Base-by-base conservation (phyloP, 2,329 filamentous ascomycete species). In the Fusarium sp. region DNA sequence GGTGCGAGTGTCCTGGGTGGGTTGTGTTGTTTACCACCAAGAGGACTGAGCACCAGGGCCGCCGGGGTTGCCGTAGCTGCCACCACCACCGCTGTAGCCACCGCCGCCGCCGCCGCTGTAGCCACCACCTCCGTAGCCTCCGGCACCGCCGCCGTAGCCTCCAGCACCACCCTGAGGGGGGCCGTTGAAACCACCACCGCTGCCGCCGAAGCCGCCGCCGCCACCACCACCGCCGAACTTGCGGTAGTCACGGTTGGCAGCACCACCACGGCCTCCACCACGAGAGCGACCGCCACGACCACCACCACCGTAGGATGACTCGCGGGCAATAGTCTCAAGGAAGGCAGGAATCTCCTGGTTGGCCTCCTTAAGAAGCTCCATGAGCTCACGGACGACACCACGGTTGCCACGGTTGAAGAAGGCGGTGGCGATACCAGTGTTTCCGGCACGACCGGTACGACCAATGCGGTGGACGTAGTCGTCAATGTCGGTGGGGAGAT, bases 371-470 rank as follows among this genome's bases (percentile, higher is more conserved):
- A 99, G 91, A 31, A 99, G 92, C n/a, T 99, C 97, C 79, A 99
- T 91, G 72, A 99, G 92, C 80, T 98, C 97, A 77, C 97, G 94
- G 75, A 98, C 97, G 78, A 99, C 95, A 86, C 97, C 97, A 80
- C 97, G 95, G 90, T 99, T 99, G 82, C 96, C 96, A 82, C 97
- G 96, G 91, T 99, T 99, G 93, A 99, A 98, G 90, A 99, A 99
- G 67, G 97, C 97, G 79, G 97, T 99, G 7, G 97, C 94, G 78
- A 98, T 92, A 93, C 97, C 97, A 80, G 96, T 98, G 89, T 99
- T 99, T 85, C 97, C 97, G 76, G 97, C 97, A 95, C 97, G 97
- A 83, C 97, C 97, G 76, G 97, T 99, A 96, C 97, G 97, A 92
- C 97, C 97, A 81, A 99, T 99, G 84, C 97, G 94, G 86, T 99